Conservation (phyloP, 208 protist species). For the Porcisia deanei region DNA sequence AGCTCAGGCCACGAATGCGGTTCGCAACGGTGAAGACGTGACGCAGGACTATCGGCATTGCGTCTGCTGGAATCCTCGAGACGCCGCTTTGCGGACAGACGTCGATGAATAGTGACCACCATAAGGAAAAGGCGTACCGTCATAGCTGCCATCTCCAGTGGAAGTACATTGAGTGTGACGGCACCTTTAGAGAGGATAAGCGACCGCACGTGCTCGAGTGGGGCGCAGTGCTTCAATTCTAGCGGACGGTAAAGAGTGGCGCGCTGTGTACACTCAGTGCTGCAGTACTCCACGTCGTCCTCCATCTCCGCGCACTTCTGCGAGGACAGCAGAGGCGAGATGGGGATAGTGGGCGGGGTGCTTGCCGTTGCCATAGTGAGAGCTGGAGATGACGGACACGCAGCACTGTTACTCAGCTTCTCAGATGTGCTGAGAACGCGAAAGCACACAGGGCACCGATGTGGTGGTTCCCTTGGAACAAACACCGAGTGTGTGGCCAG, state of each 20-base stretch:
- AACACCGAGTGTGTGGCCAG: constrained; percentile 57
- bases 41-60: neutral
- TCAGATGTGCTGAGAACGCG: constrained; percentile 10
- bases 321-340: constrained; percentile 14
- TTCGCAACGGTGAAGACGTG: constrained; percentile 7
- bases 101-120: constrained; percentile 57
- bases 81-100: constrained; percentile 37
- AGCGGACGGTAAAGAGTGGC: constrained; percentile 37
- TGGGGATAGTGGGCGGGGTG: constrained; percentile 2
- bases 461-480: constrained; percentile 11
- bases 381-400: neutral
- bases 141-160: constrained; percentile 66
- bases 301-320: constrained; percentile 12
- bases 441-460: constrained; percentile 64
- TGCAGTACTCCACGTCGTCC: constrained; percentile 26
- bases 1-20: neutral
- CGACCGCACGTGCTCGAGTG: constrained; percentile 40
- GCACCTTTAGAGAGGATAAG: constrained; percentile 44
- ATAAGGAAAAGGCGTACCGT: constrained; percentile 77
- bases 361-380: neutral
- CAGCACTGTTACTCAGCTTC: constrained; percentile 3
- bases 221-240: constrained; percentile 40
- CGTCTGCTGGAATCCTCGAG: constrained; percentile 24
- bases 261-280: constrained; percentile 37
- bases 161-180: constrained; percentile 34